These are phyloP conservation scores for Lycium ferocissimum DNA, from an alignment of 257 asterid species.

Conservation along the genomic window DNA sequence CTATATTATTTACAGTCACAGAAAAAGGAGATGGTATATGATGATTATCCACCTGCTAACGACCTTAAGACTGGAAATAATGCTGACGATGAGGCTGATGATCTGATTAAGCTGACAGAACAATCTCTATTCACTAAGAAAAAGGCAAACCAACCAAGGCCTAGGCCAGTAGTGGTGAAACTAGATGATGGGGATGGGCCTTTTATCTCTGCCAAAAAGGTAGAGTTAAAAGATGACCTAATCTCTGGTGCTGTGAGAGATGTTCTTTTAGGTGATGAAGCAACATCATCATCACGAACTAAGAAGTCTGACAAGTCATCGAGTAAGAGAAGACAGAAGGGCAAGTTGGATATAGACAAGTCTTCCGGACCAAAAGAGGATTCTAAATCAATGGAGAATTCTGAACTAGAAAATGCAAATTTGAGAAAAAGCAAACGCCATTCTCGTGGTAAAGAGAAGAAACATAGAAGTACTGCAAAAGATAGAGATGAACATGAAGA, in stretches of 20 bases:
- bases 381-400: constrained; percentile 32
- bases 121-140: constrained; percentile 67
- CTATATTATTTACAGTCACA: constrained; percentile 80
- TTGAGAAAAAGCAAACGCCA: constrained; percentile 58
- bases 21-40: constrained; percentile 48
- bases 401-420: constrained; percentile 47
- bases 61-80: constrained; percentile 58
- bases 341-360: constrained; percentile 31
- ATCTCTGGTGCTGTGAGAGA: constrained; percentile 86
- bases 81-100: constrained; percentile 53
- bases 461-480: constrained; percentile 51
- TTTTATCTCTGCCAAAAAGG: constrained; percentile 41
- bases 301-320: constrained; percentile 46
- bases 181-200: constrained; percentile 72
- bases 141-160: constrained; percentile 61
- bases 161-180: constrained; percentile 90
- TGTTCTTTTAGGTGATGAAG: constrained; percentile 80
- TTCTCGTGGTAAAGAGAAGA: constrained; percentile 65
- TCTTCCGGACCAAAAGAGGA: constrained; percentile 42
- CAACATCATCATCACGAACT: constrained; percentile 62
- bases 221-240: constrained; percentile 56
- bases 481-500: constrained; percentile 57
- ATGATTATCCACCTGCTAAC: constrained; percentile 76
- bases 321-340: constrained; percentile 59
- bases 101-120: constrained; percentile 78